Conservation (phyloP, 345 rosid genomes). For the Raphanus sativus region DNA sequence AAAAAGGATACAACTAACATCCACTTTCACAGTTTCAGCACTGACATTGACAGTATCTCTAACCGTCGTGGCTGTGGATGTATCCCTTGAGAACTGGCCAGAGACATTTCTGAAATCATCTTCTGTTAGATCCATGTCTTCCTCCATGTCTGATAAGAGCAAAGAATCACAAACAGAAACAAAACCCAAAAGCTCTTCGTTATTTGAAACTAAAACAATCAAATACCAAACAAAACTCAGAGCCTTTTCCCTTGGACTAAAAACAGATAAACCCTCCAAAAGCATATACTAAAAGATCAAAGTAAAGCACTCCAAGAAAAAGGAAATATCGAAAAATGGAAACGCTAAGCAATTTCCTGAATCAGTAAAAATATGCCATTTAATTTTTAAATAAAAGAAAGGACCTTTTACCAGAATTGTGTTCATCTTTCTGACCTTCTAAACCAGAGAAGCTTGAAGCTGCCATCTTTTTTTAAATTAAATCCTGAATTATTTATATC, state of each 20-base stretch:
- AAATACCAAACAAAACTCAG: not conserved
- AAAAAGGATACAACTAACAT: constrained; percentile 65
- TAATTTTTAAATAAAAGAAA: not conserved
- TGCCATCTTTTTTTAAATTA: not conserved
- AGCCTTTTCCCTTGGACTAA: not conserved
- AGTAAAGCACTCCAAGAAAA: too few relatives aligned
- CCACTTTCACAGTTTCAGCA: constrained; percentile 43
- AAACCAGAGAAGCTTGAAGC: not conserved
- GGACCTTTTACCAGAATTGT: not conserved
- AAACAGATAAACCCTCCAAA: not conserved
- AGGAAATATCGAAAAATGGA: too few relatives aligned
- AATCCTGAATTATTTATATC: not conserved
- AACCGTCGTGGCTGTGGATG: too few relatives aligned
- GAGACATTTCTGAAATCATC: constrained; percentile 41
- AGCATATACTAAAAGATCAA: not conserved
- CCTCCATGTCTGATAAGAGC: constrained; percentile 30
- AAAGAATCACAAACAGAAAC: constrained; percentile 1
- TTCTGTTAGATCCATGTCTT: constrained; percentile 43
- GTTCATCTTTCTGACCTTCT: not conserved
- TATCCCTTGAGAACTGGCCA: constrained; percentile 36
- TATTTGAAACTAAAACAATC: not conserved
- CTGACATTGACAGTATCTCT: constrained; percentile 31
- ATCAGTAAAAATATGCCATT: not conserved
- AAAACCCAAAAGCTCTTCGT: constrained; percentile 20
- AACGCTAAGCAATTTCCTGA: not conserved